phyloP scores from a whole-genome alignment of 1,284 basidiomycete species.

The Tetrapyrgos nigripes region DNA sequence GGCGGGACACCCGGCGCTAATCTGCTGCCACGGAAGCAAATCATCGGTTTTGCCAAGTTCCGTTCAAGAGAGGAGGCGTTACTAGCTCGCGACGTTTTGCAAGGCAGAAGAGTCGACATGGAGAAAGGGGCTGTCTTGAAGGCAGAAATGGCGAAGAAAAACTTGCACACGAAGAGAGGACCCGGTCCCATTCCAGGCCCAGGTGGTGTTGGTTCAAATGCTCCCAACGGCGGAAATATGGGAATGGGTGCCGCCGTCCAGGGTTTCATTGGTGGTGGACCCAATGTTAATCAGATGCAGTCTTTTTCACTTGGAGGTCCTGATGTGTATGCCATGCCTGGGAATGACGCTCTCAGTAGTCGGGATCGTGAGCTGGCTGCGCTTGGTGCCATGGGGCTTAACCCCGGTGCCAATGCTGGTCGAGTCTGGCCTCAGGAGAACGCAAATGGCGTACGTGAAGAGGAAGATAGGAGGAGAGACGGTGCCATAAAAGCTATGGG shows the following conservation, averaged over 20 bases:
- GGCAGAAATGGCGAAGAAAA: conserved; percentile 99
- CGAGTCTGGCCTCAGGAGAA: conserved; percentile 16
- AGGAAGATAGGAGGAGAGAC: conserved; percentile 45
- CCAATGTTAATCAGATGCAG: neutral
- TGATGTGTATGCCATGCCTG: neutral
- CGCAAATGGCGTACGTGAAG: too few species aligned
- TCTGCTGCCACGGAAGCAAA: conserved; percentile 82
- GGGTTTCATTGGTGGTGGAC: neutral
- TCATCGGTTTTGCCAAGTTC: conserved; percentile 98
- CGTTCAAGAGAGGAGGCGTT: conserved; percentile 87
- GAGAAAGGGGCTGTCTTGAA: conserved; percentile 95
- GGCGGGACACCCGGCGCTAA: conserved; percentile 34
- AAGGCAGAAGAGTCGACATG: conserved; percentile 92
- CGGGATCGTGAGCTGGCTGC: conserved; percentile 44
- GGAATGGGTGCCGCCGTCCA: neutral
- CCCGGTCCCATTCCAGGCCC: conserved; percentile 63
- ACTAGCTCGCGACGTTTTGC: conserved; percentile 87
- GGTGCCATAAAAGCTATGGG: conserved; percentile 46
- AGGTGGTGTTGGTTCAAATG: conserved; percentile 25
- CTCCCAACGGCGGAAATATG: conserved; percentile 20
- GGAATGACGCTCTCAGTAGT: conserved; percentile 21
- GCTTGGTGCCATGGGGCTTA: conserved; percentile 31
- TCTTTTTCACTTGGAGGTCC: conserved; percentile 22
- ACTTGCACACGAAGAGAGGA: conserved; percentile 92
- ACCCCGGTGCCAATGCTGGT: neutral